Conservation (phyloP, 352 stramenopile genomes). For the Blastocystis sp. region DNA sequence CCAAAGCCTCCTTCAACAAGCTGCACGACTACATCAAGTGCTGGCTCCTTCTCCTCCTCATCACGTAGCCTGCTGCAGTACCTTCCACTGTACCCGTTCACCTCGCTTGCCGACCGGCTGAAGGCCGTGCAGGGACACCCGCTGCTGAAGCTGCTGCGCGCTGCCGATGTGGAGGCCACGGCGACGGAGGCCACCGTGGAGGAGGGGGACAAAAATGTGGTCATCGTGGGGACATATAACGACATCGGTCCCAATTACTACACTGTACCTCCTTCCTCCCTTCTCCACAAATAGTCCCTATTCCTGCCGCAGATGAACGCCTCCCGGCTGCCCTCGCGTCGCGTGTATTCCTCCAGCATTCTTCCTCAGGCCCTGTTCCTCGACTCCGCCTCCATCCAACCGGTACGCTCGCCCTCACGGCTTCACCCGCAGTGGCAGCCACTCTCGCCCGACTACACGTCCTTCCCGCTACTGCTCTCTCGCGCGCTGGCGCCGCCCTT, state of each 20-base stretch:
- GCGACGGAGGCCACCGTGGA: background rate
- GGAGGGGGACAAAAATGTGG: background rate
- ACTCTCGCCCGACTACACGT: background rate
- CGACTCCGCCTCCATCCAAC: background rate
- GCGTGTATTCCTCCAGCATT: slow-evolving; percentile 7
- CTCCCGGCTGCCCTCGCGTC: slow-evolving; percentile 19
- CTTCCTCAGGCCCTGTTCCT: slow-evolving; percentile 11
- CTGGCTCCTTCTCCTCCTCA: background rate
- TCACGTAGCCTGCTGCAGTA: slow-evolving; percentile 14
- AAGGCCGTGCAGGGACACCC: slow-evolving; percentile 9
- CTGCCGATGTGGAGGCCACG: background rate
- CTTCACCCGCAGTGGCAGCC: slow-evolving; percentile 10
- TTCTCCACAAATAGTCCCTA: slow-evolving; percentile 15
- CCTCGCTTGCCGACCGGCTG: background rate
- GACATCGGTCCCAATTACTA: slow-evolving; percentile 53
- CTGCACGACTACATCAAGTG: slow-evolving; percentile 55
- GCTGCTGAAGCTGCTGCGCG: slow-evolving; percentile 53
- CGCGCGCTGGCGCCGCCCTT: slow-evolving; percentile 27
- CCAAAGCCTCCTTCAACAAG: slow-evolving; percentile 7
- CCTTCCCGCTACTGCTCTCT: background rate
- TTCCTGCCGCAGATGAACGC: slow-evolving; percentile 64
- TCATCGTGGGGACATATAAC: slow-evolving; percentile 41
- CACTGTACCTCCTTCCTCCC: background rate
- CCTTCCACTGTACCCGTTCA: slow-evolving; percentile 16
- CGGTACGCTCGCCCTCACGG: background rate